Evolutionary conservation across 371 early-diverging fungal genomes (phyloP).

Genomic region (Syncephalastrum racemosum): DNA sequence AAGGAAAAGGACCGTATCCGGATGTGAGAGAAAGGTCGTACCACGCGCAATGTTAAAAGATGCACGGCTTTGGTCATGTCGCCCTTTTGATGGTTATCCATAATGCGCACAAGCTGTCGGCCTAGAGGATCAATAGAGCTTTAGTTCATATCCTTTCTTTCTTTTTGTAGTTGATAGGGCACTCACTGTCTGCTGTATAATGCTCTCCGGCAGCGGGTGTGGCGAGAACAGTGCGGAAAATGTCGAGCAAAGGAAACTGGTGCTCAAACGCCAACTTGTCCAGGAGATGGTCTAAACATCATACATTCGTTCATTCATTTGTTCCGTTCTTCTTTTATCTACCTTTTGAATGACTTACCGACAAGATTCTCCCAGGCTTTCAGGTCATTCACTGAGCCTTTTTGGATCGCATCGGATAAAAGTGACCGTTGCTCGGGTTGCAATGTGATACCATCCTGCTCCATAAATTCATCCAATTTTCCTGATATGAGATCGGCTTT

Average conservation of each 20-base stretch:
- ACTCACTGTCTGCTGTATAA: conserved; percentile 48
- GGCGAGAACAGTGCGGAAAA: conserved; percentile 59
- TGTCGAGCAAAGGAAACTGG: conserved; percentile 67
- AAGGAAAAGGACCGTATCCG: too few relatives aligned
- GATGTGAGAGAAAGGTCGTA: conserved; percentile 10
- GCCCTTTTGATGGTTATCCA: conserved; percentile 11
- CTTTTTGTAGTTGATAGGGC: not conserved
- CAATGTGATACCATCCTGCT: conserved; percentile 24
- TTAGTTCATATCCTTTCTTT: too few relatives aligned
- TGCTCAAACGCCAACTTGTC: conserved; percentile 46
- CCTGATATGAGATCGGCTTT: conserved; percentile 59
- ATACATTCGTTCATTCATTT: not conserved
- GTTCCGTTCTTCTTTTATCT: not conserved
- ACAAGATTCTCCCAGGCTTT: conserved; percentile 37
- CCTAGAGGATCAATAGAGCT: not conserved
- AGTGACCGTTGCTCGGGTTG: conserved; percentile 22
- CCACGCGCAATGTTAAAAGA: conserved; percentile 60
- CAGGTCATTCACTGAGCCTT: conserved; percentile 10
- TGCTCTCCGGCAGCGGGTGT: conserved; percentile 38
- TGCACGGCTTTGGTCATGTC: conserved; percentile 33
- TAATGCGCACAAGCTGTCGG: conserved; percentile 15
- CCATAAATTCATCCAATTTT: conserved; percentile 51
- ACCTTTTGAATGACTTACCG: conserved; percentile 20
- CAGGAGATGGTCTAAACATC: conserved; percentile 28
- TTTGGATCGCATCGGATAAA: not conserved